phyloP scores from a whole-genome alignment of 2,329 filamentous ascomycete genomes.

The Tolypocladium ovalisporum region DNA sequence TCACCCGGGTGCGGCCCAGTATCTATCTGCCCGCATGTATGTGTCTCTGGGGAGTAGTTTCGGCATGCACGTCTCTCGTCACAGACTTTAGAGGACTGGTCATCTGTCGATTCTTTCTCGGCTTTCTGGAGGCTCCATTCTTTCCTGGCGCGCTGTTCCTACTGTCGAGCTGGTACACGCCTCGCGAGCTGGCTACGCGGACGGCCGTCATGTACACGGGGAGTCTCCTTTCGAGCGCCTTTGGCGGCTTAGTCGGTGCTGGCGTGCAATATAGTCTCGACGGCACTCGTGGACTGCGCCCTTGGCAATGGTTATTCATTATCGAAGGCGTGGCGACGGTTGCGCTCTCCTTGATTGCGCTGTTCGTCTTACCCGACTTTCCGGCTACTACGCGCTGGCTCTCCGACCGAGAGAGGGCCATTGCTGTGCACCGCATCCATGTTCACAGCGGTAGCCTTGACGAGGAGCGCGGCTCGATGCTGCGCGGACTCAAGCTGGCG shows the following conservation, averaged over 20 bases:
- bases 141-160: constrained; percentile 25
- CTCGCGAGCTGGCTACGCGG: constrained; percentile 32
- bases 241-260: constrained; percentile 32
- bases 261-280: constrained; percentile 24
- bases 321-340: constrained; percentile 19
- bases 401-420: constrained; percentile 10
- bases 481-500: constrained; percentile 14
- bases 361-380: constrained; percentile 16
- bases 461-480: constrained; percentile 8
- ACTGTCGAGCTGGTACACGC: constrained; percentile 43
- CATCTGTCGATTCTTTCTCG: constrained; percentile 27
- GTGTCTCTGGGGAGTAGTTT: constrained; percentile 27
- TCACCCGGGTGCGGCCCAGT: constrained; percentile 28
- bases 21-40: constrained; percentile 29
- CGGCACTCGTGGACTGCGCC: constrained; percentile 13
- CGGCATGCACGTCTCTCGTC: constrained; percentile 27
- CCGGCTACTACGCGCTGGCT: constrained; percentile 29
- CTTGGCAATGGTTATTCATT: constrained; percentile 23
- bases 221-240: constrained; percentile 23
- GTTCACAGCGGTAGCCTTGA: constrained; percentile 5
- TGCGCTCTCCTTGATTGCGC: constrained; percentile 11
- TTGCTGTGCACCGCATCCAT: constrained; percentile 4
- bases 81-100: constrained; percentile 30
- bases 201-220: constrained; percentile 34
- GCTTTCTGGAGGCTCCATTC: constrained; percentile 29